Evolutionary conservation across 2,329 filamentous ascomycete species (phyloP).

Genomic region (Epichloe aotearoae): DNA sequence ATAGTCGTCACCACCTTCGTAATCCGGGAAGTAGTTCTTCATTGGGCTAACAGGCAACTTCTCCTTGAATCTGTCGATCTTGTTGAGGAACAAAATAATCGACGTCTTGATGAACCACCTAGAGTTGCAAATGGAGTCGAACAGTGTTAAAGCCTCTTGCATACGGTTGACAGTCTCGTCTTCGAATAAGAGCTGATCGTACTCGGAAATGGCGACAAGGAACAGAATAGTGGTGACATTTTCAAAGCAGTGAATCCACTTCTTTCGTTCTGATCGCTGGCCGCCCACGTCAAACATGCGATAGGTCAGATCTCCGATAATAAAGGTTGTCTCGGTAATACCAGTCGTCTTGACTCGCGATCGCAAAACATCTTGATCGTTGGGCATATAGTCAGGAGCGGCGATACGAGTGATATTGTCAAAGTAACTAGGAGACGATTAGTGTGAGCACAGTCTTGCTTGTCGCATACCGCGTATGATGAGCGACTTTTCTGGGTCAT

Average conservation of each 20-base stretch:
- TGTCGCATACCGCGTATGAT: not conserved
- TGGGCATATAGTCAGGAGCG: slow-evolving; percentile 83
- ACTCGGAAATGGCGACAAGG: slow-evolving; percentile 92
- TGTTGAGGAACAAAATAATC: slow-evolving; percentile 81
- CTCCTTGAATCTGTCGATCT: slow-evolving; percentile 81
- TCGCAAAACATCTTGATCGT: slow-evolving; percentile 88
- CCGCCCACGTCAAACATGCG: slow-evolving; percentile 95
- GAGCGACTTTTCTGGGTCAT: not conserved
- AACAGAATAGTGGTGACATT: slow-evolving; percentile 96
- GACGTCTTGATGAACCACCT: slow-evolving; percentile 85
- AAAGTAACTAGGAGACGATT: slow-evolving; percentile 61
- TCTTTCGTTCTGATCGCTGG: slow-evolving; percentile 85
- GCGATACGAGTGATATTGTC: slow-evolving; percentile 88
- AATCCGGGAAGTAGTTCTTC: slow-evolving; percentile 81
- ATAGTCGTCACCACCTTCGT: slow-evolving; percentile 93
- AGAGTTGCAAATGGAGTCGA: slow-evolving; percentile 79
- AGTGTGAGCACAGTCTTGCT: slow-evolving; percentile 11
- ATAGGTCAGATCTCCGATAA: slow-evolving; percentile 82
- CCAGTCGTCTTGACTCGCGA: slow-evolving; percentile 85
- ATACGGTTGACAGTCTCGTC: slow-evolving; percentile 94
- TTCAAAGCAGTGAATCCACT: slow-evolving; percentile 97
- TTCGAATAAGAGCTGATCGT: slow-evolving; percentile 91
- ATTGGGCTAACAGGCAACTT: slow-evolving; percentile 74
- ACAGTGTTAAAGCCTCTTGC: slow-evolving; percentile 77
- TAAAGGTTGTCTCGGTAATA: slow-evolving; percentile 91